These are phyloP conservation scores for Barnettozyma salicaria DNA, from an alignment of 805 yeast species.

Conservation along the genomic window DNA sequence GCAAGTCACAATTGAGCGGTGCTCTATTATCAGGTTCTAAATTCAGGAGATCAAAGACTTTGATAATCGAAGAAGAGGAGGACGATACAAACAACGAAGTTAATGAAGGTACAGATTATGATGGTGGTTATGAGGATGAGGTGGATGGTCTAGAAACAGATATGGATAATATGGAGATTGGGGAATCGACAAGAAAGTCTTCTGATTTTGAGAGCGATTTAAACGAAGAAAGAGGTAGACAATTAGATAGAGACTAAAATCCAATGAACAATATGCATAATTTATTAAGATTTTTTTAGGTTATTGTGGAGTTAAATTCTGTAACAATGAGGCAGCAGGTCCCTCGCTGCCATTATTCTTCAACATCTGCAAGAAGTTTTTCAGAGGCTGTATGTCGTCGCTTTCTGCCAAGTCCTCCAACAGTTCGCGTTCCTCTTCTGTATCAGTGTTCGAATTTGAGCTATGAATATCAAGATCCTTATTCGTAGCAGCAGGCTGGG, in stretches of 20 bases:
- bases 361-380: conserved; percentile 26
- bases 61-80: conserved; percentile 23
- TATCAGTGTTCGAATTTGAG: too few species aligned
- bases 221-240: conserved; percentile 17
- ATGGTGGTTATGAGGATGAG: conserved; percentile 7
- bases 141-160: conserved; percentile 18
- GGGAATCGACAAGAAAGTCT: conserved; percentile 20
- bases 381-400: conserved; percentile 17
- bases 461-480: too few species aligned
- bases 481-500: too few species aligned
- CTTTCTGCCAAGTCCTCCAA: conserved; percentile 3
- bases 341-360: conserved; percentile 27
- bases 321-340: conserved; percentile 32
- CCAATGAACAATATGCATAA: background rate
- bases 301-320: conserved; percentile 12
- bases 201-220: conserved; percentile 24
- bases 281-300: background rate
- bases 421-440: conserved; percentile 21
- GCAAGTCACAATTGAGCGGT: conserved; percentile 26
- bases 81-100: conserved; percentile 16
- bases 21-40: conserved; percentile 16
- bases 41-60: conserved; percentile 18
- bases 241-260: conserved; percentile 3
- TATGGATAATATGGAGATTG: conserved; percentile 18
- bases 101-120: conserved; percentile 9